Evolutionary conservation across 768 basidiomycete species (phyloP).

Genomic region (Tulasnella sp.): DNA sequence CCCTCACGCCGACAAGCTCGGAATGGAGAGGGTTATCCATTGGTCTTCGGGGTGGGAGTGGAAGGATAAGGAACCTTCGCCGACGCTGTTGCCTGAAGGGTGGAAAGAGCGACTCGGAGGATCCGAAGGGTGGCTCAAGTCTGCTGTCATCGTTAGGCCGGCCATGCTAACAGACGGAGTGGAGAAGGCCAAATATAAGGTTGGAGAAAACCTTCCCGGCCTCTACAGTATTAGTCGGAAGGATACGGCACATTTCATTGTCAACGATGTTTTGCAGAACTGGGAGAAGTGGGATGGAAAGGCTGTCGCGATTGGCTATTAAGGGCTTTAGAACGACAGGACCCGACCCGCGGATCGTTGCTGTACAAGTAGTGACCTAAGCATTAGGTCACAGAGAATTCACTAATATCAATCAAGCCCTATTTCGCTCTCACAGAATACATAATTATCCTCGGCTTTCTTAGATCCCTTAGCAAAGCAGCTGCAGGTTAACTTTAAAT

Average conservation of each 20-base stretch:
- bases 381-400: no score
- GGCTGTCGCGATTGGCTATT: slow-evolving; percentile 14
- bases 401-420: no score
- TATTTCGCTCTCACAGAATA: no score
- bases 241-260: slow-evolving; percentile 11
- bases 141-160: not conserved
- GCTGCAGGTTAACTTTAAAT: no score
- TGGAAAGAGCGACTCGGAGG: not conserved
- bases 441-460: no score
- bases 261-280: not conserved
- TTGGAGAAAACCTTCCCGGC: not conserved
- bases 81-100: not conserved
- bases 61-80: not conserved
- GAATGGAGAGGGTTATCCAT: slow-evolving; percentile 37
- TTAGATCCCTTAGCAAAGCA: no score
- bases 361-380: no score
- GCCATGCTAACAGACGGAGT: not conserved
- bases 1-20: slow-evolving; percentile 41
- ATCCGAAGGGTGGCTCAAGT: slow-evolving; percentile 13
- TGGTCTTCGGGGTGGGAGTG: not conserved
- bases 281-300: slow-evolving; percentile 10
- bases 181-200: not conserved
- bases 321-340: not conserved
- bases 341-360: not conserved
- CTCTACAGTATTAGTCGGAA: slow-evolving; percentile 7